Conservation (phyloP, 106 monocot species). For the Phalaenopsis equestris region DNA sequence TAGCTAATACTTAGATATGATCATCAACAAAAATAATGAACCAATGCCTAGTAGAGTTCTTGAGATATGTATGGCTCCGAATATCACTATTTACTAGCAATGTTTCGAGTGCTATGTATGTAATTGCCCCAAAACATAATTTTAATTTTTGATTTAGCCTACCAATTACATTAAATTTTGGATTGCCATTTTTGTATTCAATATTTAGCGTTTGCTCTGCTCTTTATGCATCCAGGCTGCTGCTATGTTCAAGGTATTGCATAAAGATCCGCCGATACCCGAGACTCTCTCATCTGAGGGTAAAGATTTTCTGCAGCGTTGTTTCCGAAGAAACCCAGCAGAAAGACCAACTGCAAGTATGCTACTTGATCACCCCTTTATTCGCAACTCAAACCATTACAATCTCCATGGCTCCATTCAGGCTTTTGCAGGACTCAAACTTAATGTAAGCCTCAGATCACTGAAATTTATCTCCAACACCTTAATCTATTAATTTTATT, state of each 20-base stretch:
- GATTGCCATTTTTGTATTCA: not conserved
- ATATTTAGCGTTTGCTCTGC: not conserved
- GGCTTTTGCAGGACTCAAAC: conserved; percentile 45
- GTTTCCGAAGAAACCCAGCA: conserved; percentile 80
- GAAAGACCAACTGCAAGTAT: conserved; percentile 67
- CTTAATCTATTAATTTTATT: not conserved
- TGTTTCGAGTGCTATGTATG: too few species aligned
- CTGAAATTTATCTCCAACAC: not conserved
- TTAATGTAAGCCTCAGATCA: conserved; percentile 15
- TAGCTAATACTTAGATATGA: too few species aligned
- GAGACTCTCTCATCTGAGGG: conserved; percentile 76
- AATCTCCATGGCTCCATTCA: conserved; percentile 43
- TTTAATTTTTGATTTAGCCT: too few species aligned
- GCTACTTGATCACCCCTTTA: conserved; percentile 78
- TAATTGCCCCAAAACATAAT: too few species aligned
- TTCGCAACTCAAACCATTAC: conserved; percentile 42
- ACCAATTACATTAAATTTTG: too few species aligned
- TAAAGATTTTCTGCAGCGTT: conserved; percentile 70
- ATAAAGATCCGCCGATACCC: conserved; percentile 70
- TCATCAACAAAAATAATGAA: too few species aligned
- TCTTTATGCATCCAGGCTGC: conserved; percentile 44
- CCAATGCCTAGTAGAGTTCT: too few species aligned
- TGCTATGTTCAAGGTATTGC: conserved; percentile 94
- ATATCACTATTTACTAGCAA: too few species aligned
- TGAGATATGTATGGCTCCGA: too few species aligned